These are phyloP conservation scores for Cytospora mali DNA, from an alignment of 2,329 filamentous ascomycete species.

Conservation along the genomic window DNA sequence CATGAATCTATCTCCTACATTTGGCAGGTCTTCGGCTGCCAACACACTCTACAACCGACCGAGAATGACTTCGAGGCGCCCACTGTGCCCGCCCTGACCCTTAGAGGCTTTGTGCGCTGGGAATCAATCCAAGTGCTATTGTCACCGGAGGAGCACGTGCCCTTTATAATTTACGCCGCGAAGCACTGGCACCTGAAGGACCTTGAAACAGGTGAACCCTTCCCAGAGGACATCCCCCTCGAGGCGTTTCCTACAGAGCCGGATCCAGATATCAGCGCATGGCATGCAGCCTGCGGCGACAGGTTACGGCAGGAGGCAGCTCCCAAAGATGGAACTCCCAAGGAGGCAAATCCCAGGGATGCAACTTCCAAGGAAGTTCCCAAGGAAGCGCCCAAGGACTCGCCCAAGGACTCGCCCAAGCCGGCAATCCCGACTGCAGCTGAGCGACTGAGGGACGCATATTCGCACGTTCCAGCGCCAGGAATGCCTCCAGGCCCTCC, in stretches of 20 bases:
- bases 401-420: conserved; percentile 38
- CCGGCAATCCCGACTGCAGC: conserved; percentile 24
- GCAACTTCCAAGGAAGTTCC: conserved; percentile 36
- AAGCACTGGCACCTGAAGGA: conserved; percentile 75
- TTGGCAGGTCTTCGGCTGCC: conserved; percentile 88
- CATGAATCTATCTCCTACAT: conserved; percentile 82
- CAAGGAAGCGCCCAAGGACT: conserved; percentile 37
- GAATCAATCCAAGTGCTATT: conserved; percentile 88
- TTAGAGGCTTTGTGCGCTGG: conserved; percentile 88
- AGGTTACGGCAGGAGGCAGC: conserved; percentile 66
- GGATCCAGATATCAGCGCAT: conserved; percentile 79
- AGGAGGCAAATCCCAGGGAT: conserved; percentile 31
- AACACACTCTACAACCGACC: conserved; percentile 80
- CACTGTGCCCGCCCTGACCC: conserved; percentile 79
- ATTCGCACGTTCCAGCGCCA: conserved; percentile 28
- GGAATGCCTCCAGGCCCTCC: conserved; percentile 17
- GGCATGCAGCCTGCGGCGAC: conserved; percentile 79
- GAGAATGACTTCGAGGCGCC: conserved; percentile 74
- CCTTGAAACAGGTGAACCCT: conserved; percentile 70
- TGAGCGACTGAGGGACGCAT: conserved; percentile 25
- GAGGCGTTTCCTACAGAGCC: conserved; percentile 71
- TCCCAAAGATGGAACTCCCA: conserved; percentile 36
- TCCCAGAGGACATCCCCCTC: conserved; percentile 61
- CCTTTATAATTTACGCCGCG: conserved; percentile 80
- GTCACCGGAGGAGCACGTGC: conserved; percentile 84